Evolutionary conservation across 1,284 basidiomycete genomes (phyloP).

Genomic region (Leccinum huronense): DNA sequence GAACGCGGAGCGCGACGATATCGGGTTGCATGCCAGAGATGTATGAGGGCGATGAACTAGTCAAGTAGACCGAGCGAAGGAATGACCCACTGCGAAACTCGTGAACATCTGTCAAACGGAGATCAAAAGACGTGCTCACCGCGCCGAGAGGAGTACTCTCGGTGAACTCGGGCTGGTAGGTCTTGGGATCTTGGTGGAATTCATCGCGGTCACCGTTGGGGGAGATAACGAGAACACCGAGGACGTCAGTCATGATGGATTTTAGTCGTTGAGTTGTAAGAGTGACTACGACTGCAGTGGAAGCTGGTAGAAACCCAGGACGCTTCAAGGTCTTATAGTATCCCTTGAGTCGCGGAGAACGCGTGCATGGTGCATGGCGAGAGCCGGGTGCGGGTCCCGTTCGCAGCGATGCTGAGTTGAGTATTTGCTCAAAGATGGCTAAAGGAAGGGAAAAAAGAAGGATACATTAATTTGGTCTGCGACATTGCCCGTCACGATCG

Average conservation of each 20-base stretch:
- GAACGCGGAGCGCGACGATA: constrained; percentile 69
- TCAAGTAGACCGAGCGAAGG: constrained; percentile 71
- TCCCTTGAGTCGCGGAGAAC: constrained; percentile 21
- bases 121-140: constrained; percentile 40
- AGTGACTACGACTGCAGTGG: constrained; percentile 20
- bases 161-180: constrained; percentile 68
- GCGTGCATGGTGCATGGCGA: constrained; percentile 34
- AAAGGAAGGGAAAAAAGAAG: no score
- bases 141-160: constrained; percentile 84
- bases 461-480: no score
- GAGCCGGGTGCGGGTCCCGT: constrained; percentile 18
- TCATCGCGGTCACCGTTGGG: constrained; percentile 80
- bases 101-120: constrained; percentile 5
- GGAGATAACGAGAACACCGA: constrained; percentile 78
- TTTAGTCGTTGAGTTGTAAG: constrained; percentile 13
- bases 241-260: constrained; percentile 58
- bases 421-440: no score
- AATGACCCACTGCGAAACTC: constrained; percentile 53
- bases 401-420: no score
- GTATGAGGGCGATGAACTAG: constrained; percentile 57
- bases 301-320: constrained; percentile 20
- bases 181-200: constrained; percentile 68
- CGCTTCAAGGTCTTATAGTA: constrained; percentile 28
- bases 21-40: constrained; percentile 67
- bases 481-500: no score